phyloP scores from a whole-genome alignment of 345 rosid genomes.

The Rhodamnia rubescens region DNA sequence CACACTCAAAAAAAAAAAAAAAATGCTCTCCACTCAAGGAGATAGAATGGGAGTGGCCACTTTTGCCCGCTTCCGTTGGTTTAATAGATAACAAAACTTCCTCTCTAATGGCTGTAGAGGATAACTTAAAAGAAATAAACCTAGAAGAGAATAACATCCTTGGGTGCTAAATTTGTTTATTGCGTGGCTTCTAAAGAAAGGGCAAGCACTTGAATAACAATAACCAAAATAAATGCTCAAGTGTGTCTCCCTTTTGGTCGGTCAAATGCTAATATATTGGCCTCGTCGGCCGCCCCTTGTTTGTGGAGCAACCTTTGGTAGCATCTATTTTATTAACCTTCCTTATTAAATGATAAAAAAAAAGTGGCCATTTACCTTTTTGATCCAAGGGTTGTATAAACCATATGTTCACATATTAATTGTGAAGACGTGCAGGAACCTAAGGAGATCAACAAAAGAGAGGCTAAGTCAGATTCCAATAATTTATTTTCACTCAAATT shows the following conservation, averaged over 20 bases:
- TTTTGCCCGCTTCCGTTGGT: not conserved
- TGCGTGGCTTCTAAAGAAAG: not conserved
- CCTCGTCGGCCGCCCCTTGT: not conserved
- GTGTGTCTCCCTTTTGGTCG: not conserved
- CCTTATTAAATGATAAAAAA: not conserved
- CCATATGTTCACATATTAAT: not conserved
- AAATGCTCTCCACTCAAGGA: not conserved
- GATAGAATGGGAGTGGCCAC: not conserved
- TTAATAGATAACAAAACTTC: not conserved
- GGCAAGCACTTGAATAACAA: not conserved
- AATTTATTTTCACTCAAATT: not conserved
- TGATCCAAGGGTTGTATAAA: not conserved
- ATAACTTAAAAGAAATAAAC: not conserved
- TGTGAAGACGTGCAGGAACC: not conserved
- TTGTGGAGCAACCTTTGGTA: not conserved
- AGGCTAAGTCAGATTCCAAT: not conserved
- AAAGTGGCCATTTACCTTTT: not conserved
- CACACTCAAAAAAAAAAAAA: not conserved
- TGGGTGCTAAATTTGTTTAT: not conserved
- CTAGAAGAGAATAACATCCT: not conserved
- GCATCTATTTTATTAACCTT: not conserved
- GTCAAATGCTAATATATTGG: not conserved
- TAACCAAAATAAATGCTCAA: not conserved
- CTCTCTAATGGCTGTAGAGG: not conserved
- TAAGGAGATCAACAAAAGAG: not conserved